A percentile compares a stretch with the other conserved stretches of the same genome.
Evolutionary conservation across 192 early-diverging fungal species (phyloP).

Genomic region (Backusella australiensis): DNA sequence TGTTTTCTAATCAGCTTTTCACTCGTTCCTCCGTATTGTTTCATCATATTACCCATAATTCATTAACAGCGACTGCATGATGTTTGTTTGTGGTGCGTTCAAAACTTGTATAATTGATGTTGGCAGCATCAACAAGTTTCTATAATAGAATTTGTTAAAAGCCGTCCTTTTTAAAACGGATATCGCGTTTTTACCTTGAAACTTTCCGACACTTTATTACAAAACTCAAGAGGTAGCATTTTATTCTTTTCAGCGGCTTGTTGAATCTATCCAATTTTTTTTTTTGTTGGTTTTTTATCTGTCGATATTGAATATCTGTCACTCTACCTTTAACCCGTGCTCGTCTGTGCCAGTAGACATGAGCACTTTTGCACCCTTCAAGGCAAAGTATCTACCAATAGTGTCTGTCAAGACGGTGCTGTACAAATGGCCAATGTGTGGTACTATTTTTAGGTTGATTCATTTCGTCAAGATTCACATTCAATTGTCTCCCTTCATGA

Average conservation of each 20-base stretch:
- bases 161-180: too few species aligned
- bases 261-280: constrained; percentile 65
- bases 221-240: constrained; percentile 68
- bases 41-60: constrained; percentile 64
- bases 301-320: background rate
- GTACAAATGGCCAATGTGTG: constrained; percentile 95
- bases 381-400: constrained; percentile 67
- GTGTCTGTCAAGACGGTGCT: constrained; percentile 85
- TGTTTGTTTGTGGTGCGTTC: constrained; percentile 83
- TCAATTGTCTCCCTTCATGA: background rate
- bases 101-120: constrained; percentile 76
- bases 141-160: constrained; percentile 1
- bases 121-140: constrained; percentile 67
- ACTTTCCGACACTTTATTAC: constrained; percentile 65
- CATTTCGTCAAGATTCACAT: background rate
- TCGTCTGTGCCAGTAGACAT: constrained; percentile 90
- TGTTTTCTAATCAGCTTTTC: constrained; percentile 3
- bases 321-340: constrained; percentile 86
- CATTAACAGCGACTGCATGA: constrained; percentile 67
- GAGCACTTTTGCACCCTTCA: constrained; percentile 61
- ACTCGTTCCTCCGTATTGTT: background rate
- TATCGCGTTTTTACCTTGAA: constrained; percentile 50
- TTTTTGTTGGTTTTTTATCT: background rate
- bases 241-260: constrained; percentile 72
- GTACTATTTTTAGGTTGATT: constrained; percentile 43